Evolutionary conservation across 371 early-diverging fungal species (phyloP), one percentile per base, ranked within the genome.

Genomic region (Massospora cicadina): DNA sequence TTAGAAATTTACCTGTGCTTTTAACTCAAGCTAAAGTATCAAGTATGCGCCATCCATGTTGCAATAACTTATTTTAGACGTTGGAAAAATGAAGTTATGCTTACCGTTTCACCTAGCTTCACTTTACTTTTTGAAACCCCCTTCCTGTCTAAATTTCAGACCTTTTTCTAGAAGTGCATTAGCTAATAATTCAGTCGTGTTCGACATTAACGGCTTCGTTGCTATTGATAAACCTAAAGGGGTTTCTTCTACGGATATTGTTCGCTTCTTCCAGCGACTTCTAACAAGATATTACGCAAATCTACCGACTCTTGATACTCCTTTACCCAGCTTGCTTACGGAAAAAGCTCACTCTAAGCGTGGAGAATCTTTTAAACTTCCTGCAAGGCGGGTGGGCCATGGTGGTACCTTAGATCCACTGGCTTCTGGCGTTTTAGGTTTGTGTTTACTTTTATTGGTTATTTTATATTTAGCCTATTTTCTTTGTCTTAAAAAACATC

Each of bases 331-430:
- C 24, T 7, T 17, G 53, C 3, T 62, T 2, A 54, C 53, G 25
- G 43, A 62, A 12, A 27, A 17, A 43, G 17, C 5, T 43, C 17
- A 43, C 43, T 43, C 43, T 10, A 43, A 43, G 43, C 43, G 7
- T 31, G 32, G 13, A 10, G 7, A 12, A 3, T 17, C n/a, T 7
- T 31, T 30, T 28, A 24, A 60, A 23, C 21, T 28, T 28, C 62
- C 21, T 13, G 17, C 17, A 13, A 62, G 53, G 43, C 71, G 71
- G 67, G 64, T 74, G 66, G 83, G 83, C 0, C 83, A 82, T 67
- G 83, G 82, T 0, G 83, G 83, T 26, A 82, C 83, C 0, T 66
- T 82, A 60, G 83, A 82, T 66, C 83, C 83, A 1, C 66, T 82
- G 59, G 83, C 83, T 1, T 67, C 73, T 1, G 83, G 83, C 12